phyloP scores from a whole-genome alignment of 768 basidiomycete genomes.

The Suillus plorans region DNA sequence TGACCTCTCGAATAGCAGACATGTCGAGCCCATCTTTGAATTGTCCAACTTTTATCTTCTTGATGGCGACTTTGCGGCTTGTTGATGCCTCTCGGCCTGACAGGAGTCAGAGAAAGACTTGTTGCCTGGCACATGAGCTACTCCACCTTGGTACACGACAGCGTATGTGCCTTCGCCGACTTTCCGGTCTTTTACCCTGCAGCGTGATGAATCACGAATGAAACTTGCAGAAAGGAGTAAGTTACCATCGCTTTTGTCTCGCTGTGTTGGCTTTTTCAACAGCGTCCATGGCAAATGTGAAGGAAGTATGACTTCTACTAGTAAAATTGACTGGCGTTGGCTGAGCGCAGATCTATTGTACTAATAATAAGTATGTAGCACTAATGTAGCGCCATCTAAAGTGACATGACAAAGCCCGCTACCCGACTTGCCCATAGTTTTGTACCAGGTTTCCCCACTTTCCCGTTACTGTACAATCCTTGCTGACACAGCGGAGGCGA shows the following conservation, averaged over 20 bases:
- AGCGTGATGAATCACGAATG: conserved; percentile 12
- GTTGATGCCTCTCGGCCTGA: conserved; percentile 74
- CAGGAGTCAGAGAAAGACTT: conserved; percentile 10
- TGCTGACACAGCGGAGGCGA: no score
- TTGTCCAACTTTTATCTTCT: conserved; percentile 96
- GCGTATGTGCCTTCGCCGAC: conserved; percentile 94
- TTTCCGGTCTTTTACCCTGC: conserved; percentile 78
- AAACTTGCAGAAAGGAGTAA: conserved; percentile 11
- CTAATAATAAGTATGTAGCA: no score
- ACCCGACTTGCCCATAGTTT: no score
- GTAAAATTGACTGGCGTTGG: not conserved
- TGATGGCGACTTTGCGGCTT: conserved; percentile 89
- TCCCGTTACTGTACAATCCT: no score
- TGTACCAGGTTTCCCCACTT: no score
- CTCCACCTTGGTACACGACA: conserved; percentile 87
- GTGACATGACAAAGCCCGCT: no score
- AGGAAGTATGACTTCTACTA: not conserved
- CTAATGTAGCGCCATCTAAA: no score
- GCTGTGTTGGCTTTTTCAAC: conserved; percentile 79
- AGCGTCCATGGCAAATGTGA: conserved; percentile 62
- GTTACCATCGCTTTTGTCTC: conserved; percentile 68
- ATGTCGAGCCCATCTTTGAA: conserved; percentile 99
- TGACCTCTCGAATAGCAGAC: conserved; percentile 98
- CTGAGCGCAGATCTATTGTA: no score
- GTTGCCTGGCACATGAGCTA: conserved; percentile 3